Percentiles rank a stretch among this genome's conserved stretches.
These are phyloP conservation scores for Chlorella sorokiniana DNA, from an alignment of 139 green algal genomes.

Conservation along the genomic window DNA sequence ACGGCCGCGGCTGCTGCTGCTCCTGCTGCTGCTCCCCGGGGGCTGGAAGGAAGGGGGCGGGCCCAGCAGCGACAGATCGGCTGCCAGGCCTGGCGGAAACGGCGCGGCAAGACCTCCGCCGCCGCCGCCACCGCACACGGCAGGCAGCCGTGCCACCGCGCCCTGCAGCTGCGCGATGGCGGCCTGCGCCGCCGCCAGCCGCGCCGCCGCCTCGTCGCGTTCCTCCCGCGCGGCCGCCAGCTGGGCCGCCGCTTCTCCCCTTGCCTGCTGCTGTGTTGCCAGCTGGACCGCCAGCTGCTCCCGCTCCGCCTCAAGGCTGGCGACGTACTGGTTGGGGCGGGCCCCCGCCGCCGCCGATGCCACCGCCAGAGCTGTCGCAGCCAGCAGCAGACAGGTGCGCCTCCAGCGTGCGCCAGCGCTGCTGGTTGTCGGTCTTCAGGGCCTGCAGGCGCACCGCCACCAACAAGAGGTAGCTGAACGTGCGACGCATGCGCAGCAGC, in stretches of 20 bases:
- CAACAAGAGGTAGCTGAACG: no score
- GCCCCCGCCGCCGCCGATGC: background rate
- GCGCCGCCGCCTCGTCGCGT: background rate
- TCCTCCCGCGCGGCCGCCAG: constrained; percentile 17
- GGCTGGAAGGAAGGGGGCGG: background rate
- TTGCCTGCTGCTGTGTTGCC: background rate
- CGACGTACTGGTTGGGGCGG: constrained; percentile 21
- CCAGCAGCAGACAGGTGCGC: constrained; percentile 3
- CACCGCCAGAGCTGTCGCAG: background rate
- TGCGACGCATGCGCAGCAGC: no score
- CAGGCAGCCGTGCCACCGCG: constrained; percentile 12
- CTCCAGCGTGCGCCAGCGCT: no score
- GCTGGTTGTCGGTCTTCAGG: no score
- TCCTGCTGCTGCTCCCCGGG: background rate
- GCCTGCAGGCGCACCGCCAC: no score
- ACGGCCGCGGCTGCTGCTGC: no score
- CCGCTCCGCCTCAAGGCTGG: constrained; percentile 1
- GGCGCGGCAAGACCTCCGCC: background rate
- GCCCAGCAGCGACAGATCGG: background rate
- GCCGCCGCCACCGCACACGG: background rate
- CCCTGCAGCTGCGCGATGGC: constrained; percentile 12
- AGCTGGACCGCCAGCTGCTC: constrained; percentile 14
- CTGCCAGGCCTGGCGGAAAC: background rate
- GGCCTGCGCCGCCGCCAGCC: constrained; percentile 15
- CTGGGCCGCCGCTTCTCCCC: background rate